These are phyloP conservation scores for Viridothelium virens DNA, from an alignment of 495 filamentous ascomycete species.

Conservation along the genomic window DNA sequence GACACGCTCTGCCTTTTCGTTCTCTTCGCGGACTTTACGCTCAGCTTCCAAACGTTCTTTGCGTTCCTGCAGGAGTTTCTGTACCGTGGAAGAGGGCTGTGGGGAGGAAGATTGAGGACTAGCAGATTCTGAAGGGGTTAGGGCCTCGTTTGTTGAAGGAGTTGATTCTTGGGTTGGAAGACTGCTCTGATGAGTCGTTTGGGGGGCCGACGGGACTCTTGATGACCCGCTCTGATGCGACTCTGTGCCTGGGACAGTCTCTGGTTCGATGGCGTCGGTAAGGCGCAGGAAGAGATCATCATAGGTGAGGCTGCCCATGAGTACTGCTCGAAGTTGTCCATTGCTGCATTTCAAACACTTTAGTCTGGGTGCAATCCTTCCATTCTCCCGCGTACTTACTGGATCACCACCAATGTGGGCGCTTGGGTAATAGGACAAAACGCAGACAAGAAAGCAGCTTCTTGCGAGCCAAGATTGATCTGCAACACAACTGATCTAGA, in stretches of 20 bases:
- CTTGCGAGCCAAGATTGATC: constrained; percentile 60
- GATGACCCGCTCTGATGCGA: neutral
- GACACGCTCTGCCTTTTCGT: constrained; percentile 20
- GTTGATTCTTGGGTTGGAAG: neutral
- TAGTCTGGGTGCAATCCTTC: neutral
- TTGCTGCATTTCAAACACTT: constrained; percentile 12
- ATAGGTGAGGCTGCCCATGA: neutral
- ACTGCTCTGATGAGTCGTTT: neutral
- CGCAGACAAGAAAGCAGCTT: constrained; percentile 70
- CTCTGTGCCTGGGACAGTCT: neutral
- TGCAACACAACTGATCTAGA: constrained; percentile 58
- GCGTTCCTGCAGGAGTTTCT: constrained; percentile 21
- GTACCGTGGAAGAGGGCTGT: neutral
- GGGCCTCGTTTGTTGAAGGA: neutral
- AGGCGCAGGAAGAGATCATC: neutral
- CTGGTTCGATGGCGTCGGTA: neutral
- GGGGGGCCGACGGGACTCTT: neutral
- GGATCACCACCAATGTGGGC: constrained; percentile 70
- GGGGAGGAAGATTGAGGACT: neutral
- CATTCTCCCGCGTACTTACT: constrained; percentile 15
- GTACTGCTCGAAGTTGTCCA: constrained; percentile 19
- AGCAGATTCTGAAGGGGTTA: neutral
- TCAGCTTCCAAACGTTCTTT: constrained; percentile 22
- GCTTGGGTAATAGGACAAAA: constrained; percentile 67
- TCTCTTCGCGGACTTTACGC: constrained; percentile 13